Conservation (phyloP, 2,329 filamentous ascomycete species). For the Cladosporium sphaerospermum region DNA sequence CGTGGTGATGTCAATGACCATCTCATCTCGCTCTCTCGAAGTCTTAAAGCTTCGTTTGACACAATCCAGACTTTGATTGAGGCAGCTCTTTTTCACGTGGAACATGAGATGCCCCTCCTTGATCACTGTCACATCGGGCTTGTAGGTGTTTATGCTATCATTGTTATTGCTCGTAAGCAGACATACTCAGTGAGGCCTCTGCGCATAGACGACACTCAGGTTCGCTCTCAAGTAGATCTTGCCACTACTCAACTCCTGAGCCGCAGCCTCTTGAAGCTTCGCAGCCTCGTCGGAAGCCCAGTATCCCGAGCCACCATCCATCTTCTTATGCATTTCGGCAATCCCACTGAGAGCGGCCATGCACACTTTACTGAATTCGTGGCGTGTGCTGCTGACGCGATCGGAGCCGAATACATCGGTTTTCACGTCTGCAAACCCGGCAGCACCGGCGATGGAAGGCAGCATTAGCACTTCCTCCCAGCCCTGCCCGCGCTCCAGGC, state of each 20-base stretch:
- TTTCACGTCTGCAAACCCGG: slow-evolving; percentile 11
- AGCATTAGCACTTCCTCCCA: neutral
- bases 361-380: neutral
- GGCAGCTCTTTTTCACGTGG: no score
- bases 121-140: no score
- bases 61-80: no score
- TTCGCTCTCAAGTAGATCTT: slow-evolving; percentile 14
- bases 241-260: slow-evolving; percentile 9
- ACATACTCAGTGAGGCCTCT: neutral
- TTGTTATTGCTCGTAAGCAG: no score
- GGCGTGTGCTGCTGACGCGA: slow-evolving; percentile 13
- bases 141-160: no score
- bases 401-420: slow-evolving; percentile 17
- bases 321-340: neutral
- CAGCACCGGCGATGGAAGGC: neutral
- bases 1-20: no score
- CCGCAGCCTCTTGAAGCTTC: slow-evolving; percentile 7
- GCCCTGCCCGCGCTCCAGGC: neutral
- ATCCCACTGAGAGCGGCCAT: slow-evolving; percentile 1
- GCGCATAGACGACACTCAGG: slow-evolving; percentile 13
- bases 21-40: no score
- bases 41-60: no score
- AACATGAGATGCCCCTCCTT: no score
- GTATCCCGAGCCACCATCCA: neutral
- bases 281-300: neutral